Base-by-base conservation (phyloP, 192 early-diverging fungal genomes). In the Rhizoclosmatium sp. region DNA sequence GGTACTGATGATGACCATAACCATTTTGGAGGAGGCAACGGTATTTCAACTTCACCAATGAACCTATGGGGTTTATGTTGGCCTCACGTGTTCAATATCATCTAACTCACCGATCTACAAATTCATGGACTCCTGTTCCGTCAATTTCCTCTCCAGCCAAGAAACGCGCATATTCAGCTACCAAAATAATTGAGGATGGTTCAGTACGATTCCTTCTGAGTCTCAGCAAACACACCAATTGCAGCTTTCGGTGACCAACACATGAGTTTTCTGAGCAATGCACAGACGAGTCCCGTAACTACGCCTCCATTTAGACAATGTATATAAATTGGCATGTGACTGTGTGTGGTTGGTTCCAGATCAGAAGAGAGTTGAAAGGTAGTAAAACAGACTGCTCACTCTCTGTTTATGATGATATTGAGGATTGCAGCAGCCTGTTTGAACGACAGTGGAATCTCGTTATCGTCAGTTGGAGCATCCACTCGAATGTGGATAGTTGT, bases 251-350 rank as follows among this genome's bases (percentile, higher is more conserved):
- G 78, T 10, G 89, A 92, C 97, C 97, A 98, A 76, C 93, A 88
- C 86, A 97, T 95, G 59, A 99, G 81, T 75, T 95, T 97, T 47
- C 97, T 89, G 74, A 99, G 75, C 80, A 94, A 96, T 78, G 94
- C 92, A 12, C 97, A 82, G 2, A 95, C 89, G 2, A 96, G 82
- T 0, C 94, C 94, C 2, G 94, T 97, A 46, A 96, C 94, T 71
- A 93, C 88, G 2, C 93, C 90, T 10, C 96, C 96, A 79, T 98
- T 95, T 44, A 95, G 82, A 77, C 96, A 98, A 81, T 99, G 97
- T 3, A 99, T 71, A 79, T 93, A 98, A 39, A 97, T 72, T 0
- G 96, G 97, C 56, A 87, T 77, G 65, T 92, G 91, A 1, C 60
- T 62, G 23, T 56, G 19, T 56, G 9, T 56, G 9, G 54, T 14